Evolutionary conservation across 2,329 filamentous ascomycete genomes (phyloP), one percentile per base, ranked within the genome.

Genomic region (Cordyceps farinosa): DNA sequence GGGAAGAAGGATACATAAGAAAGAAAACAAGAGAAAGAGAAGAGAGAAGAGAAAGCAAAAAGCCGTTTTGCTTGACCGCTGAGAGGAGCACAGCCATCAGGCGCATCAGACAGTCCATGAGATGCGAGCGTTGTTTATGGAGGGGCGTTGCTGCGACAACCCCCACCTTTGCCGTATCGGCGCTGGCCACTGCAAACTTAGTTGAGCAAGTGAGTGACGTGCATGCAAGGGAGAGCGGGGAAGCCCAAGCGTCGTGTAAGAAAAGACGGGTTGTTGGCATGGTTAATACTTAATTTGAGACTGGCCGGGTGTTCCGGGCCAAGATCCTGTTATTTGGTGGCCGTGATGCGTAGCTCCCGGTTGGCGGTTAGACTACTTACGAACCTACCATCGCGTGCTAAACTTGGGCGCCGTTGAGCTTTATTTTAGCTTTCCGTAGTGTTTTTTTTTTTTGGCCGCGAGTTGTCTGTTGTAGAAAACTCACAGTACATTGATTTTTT

Each of bases 141-240:
- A 63, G 66, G 66, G 65, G 62, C 11, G 67, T 68, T 67, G 66
- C 64, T 34, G 64, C 36, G 64, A 64, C 52, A 57, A 68, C 64
- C 47, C 27, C 36, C n/a, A 30, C 58, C 48, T 48, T n/a, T 38
- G 32, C 32, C 17, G n/a, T 61, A 48, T 36, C 38, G 22, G 15
- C 8, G 30, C 17, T 11, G 22, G 32, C 45, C 50, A 22, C 56
- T 60, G 44, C 45, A 48, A 15, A 22, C 22, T 32, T 47, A 42
- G 55, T 17, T 54, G 42, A 22, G 50, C 11, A 36, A 9, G 17
- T 36, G n/a, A 36, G 42, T 58, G 57, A 60, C 57, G 36, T 32
- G 32, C 36, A 51, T 51, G 56, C 45, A 60, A 38, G 57, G 47
- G 36, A 51, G 45, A 22, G 50, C 22, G 36, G 56, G 34, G 45